A percentile compares a stretch with the other conserved stretches of the same genome.
phyloP scores from a whole-genome alignment of 176 grass and related monocot genomes.

The Aegilops bicornis region DNA sequence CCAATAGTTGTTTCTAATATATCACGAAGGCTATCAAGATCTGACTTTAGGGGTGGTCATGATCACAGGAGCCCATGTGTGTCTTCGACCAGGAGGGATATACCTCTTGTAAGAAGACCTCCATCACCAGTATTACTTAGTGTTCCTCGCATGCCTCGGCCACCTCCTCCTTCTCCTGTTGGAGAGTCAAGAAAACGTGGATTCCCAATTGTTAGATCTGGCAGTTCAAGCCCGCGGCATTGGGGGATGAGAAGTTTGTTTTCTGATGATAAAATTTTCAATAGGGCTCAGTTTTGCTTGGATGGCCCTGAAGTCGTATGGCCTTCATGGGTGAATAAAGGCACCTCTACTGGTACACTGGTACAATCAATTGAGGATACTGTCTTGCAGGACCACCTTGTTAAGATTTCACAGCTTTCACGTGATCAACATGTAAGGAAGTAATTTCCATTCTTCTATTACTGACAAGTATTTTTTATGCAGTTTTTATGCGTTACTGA shows the following conservation, averaged over 20 bases:
- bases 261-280: slow-evolving; percentile 69
- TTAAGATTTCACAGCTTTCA: slow-evolving; percentile 89
- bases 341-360: slow-evolving; percentile 44
- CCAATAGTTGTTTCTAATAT: slow-evolving; percentile 89
- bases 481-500: slow-evolving; percentile 31
- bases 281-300: slow-evolving; percentile 72
- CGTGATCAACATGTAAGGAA: slow-evolving; percentile 95
- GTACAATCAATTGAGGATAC: slow-evolving; percentile 80
- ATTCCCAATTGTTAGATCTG: slow-evolving; percentile 89
- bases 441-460: slow-evolving; percentile 25
- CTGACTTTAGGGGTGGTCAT: slow-evolving; percentile 73
- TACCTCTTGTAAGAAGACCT: slow-evolving; percentile 74
- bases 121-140: slow-evolving; percentile 92
- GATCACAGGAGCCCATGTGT: slow-evolving; percentile 88
- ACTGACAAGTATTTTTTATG: slow-evolving; percentile 23
- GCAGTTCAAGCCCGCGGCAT: slow-evolving; percentile 95
- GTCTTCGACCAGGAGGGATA: slow-evolving; percentile 78
- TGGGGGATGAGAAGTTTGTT: slow-evolving; percentile 84
- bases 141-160: slow-evolving; percentile 79
- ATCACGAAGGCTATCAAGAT: slow-evolving; percentile 79
- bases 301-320: slow-evolving; percentile 98
- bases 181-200: slow-evolving; percentile 86
- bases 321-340: slow-evolving; percentile 81
- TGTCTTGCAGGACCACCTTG: slow-evolving; percentile 81
- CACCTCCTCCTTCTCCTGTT: slow-evolving; percentile 79